These are phyloP conservation scores for Urtica urens DNA, from an alignment of 306 rosid genomes.

Conservation along the genomic window DNA sequence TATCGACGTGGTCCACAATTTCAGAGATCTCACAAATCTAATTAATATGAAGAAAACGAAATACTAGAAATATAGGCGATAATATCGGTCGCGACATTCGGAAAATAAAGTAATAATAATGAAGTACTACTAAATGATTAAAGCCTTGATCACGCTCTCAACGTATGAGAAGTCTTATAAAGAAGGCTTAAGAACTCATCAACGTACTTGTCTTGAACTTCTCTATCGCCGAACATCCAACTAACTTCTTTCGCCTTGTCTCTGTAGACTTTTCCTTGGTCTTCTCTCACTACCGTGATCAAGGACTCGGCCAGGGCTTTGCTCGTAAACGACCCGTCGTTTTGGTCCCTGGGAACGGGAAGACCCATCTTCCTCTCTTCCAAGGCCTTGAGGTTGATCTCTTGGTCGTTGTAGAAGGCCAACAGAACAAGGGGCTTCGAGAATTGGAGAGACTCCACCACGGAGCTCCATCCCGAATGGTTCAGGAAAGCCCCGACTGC, in stretches of 20 bases:
- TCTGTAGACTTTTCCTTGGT: slow-evolving; percentile 4
- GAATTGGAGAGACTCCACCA: slow-evolving; percentile 26
- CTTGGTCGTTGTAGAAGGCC: slow-evolving; percentile 15
- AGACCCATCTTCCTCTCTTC: background rate
- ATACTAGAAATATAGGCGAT: too few species aligned
- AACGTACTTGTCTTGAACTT: background rate
- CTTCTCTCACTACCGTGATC: background rate
- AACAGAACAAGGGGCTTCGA: slow-evolving; percentile 13
- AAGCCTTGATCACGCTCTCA: too few species aligned
- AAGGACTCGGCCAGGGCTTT: background rate
- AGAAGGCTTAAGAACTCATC: slow-evolving; percentile 2
- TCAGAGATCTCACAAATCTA: too few species aligned
- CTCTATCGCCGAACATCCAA: background rate
- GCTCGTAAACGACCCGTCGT: slow-evolving; percentile 1
- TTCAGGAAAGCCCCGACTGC: slow-evolving; percentile 47
- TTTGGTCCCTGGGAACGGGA: slow-evolving; percentile 1
- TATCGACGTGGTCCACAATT: too few species aligned
- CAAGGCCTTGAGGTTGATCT: slow-evolving; percentile 16
- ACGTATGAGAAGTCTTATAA: slow-evolving; percentile 4
- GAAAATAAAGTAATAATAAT: too few species aligned
- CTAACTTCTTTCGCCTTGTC: slow-evolving; percentile 3
- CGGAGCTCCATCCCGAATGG: slow-evolving; percentile 59
- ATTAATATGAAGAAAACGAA: too few species aligned
- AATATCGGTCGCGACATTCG: too few species aligned
- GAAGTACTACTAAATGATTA: too few species aligned